Evolutionary conservation across 2,329 filamentous ascomycete genomes (phyloP), one percentile per base, ranked within the genome.

Genomic region (Neonectria hederae): DNA sequence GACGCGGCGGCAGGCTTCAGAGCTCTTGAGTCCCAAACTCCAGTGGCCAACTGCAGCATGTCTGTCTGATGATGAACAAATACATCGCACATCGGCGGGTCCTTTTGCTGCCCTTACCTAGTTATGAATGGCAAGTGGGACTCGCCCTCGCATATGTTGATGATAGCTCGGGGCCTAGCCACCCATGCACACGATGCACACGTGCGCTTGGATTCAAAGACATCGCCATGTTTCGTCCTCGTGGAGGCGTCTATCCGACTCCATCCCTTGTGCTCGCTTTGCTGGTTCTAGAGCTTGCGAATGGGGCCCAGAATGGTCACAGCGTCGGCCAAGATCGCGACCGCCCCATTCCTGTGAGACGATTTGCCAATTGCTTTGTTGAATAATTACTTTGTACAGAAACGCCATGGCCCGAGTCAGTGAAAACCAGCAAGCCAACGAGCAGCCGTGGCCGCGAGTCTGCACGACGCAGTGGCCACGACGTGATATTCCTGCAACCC

Each of bases 231-330:
- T 30, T n/a, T n/a, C n/a, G 32, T 51, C 32, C 49, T 46, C 19
- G 40, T 57, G 32, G 28, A 53, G 21, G 28, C 46, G 40, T 22
- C 51, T 21, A 24, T 17, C 57, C 38, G 40, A 49, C 24, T 8
- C 21, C 24, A 48, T 40, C 51, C 38, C 45, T 42, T 26, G 32
- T 26, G 14, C 42, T 43, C 54, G 52, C 11, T 13, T n/a, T 42
- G 17, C 26, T 48, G 63, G 59, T 59, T 59, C 59, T 59, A 55
- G 51, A 63, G 43, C 54, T 45, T 26, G 26, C 51, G 13, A 59
- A 45, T 30, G 45, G 54, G 38, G 24, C 24, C 57, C 22, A 57
- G 35, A 54, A 65, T 24, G 32, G 14, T 30, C 35, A 40, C 45
- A 43, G 42, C 52, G 38, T 51, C 52, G 51, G 45, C 32, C 51